Evolutionary conservation across 768 basidiomycete species (phyloP).

Genomic region (Trametes maxima): DNA sequence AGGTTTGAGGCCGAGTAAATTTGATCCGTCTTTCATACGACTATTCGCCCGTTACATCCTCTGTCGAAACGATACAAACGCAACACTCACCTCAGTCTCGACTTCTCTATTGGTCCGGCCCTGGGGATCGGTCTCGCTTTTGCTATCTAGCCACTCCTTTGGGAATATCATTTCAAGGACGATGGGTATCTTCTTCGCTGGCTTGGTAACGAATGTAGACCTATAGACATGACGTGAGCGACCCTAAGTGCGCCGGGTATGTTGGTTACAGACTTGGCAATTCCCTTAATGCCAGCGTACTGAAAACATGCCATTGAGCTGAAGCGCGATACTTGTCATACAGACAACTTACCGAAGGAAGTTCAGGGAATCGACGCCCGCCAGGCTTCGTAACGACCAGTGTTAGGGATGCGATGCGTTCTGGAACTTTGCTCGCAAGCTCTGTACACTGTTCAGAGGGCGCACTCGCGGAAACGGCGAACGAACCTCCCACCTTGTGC

Average conservation of each 20-base stretch:
- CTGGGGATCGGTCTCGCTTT: conserved; percentile 52
- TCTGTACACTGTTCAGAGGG: conserved; percentile 45
- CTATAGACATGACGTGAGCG: conserved; percentile 31
- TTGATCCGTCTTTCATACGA: conserved; percentile 46
- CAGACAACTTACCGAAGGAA: conserved; percentile 56
- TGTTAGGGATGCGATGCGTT: conserved; percentile 66
- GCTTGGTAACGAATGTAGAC: conserved; percentile 39
- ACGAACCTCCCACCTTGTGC: conserved; percentile 59
- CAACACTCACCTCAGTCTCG: conserved; percentile 50
- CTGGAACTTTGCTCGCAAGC: conserved; percentile 63
- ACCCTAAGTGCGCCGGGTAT: too few species aligned
- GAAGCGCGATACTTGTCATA: too few species aligned
- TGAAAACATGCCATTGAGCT: background rate
- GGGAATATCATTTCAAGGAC: conserved; percentile 64
- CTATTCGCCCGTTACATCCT: conserved; percentile 36
- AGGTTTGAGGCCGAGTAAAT: conserved; percentile 58
- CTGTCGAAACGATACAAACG: background rate
- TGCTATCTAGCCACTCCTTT: conserved; percentile 56
- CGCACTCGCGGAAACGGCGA: background rate
- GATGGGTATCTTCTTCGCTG: conserved; percentile 49
- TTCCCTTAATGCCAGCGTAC: conserved; percentile 2
- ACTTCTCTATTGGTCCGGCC: conserved; percentile 68
- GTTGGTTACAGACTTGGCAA: background rate
- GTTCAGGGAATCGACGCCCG: conserved; percentile 54
- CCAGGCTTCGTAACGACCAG: conserved; percentile 75